Base-by-base conservation (phyloP, 257 asterid genomes). In the Solanum sparsipilum region DNA sequence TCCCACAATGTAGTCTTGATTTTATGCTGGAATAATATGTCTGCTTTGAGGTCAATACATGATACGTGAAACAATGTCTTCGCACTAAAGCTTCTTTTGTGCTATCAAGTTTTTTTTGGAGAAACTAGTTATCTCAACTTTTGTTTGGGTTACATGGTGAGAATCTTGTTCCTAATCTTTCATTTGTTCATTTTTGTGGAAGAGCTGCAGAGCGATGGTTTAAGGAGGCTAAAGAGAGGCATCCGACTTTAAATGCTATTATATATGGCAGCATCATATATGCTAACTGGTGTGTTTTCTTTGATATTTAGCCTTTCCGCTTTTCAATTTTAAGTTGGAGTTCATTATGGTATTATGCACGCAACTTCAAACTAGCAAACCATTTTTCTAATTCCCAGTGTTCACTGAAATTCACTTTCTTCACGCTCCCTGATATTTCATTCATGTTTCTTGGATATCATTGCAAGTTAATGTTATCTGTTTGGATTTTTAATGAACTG, bases 191-290 rank as follows among this genome's bases (percentile, higher is more conserved):
- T 90, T 86, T 91, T 93, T 90, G 88, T 89, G 92, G 91, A 91
- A 97, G 99, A 90, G 96, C 98, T 93, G 98, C 99, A 70, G 99
- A 97, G 92, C 87, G 5, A 89, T 97, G 99, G 98, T 97, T 97
- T 93, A 90, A 93, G 93, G 96, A 96, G 95, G 99, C 98, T 65
- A 97, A 94, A 91, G 94, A 93, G 90, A 91, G 90, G 81, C 93
- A 92, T 89, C 74, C 91, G 75, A 88, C 93, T 85, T 89, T 96
- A 91, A 97, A 95, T 88, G 96, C 95, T 84, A 90, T 93, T 91
- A 97, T 97, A 90, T 97, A 97, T 76, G 99, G 98, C 91, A 97
- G 90, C 93, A 94, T 97, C 85, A 94, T 97, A 13, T 95, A 97
- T 91, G 98, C 98, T 86, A 35, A 94, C 86, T 97, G 99, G 99